A percentile compares a stretch with the other conserved stretches of the same genome.
These are phyloP conservation scores for Daldinia sp. DNA, from an alignment of 2,329 filamentous ascomycete genomes.

Conservation along the genomic window DNA sequence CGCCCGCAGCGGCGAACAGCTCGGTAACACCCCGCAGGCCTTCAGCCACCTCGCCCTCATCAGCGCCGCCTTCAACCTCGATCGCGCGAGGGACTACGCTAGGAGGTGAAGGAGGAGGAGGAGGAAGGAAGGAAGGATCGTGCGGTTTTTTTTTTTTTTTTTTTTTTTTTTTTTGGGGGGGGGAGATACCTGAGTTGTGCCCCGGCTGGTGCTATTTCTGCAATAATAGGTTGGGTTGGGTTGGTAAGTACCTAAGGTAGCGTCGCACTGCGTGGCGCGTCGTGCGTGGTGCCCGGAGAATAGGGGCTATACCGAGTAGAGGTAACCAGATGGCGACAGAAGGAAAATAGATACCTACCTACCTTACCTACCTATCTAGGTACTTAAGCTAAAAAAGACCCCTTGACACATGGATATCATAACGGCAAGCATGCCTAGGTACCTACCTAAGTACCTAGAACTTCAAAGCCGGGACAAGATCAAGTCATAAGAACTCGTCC, in stretches of 20 bases:
- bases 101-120: conserved; percentile 18
- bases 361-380: neutral
- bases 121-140: neutral
- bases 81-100: conserved; percentile 58
- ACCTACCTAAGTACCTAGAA: neutral
- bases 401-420: neutral
- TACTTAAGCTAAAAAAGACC: neutral
- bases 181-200: too few species aligned
- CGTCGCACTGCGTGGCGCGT: neutral
- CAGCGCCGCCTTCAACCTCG: conserved; percentile 81
- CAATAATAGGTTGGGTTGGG: too few species aligned
- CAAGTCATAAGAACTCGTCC: neutral
- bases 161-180: too few species aligned
- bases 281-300: neutral
- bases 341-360: neutral
- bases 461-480: neutral
- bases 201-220: too few species aligned
- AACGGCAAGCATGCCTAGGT: neutral
- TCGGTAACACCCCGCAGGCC: conserved; percentile 83
- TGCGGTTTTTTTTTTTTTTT: too few species aligned
- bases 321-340: neutral
- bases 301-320: neutral
- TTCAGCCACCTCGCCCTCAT: conserved; percentile 82
- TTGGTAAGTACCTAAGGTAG: neutral
- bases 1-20: conserved; percentile 77